phyloP scores from a whole-genome alignment of 805 yeast genomes.

The Priceomyces fermenticarens region DNA sequence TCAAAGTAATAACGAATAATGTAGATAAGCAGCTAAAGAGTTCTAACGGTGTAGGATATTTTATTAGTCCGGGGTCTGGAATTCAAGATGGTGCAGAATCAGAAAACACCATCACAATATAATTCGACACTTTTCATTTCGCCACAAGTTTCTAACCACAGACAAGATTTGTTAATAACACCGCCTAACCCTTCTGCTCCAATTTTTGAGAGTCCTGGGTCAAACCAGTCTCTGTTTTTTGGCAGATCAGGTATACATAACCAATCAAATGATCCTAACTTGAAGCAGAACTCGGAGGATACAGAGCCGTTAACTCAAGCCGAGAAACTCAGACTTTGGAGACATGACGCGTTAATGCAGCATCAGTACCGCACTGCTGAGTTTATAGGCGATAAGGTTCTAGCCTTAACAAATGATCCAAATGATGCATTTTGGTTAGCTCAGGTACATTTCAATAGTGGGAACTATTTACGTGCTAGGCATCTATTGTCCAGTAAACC shows the following conservation, averaged over 20 bases:
- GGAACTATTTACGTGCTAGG: constrained; percentile 76
- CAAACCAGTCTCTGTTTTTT: constrained; percentile 38
- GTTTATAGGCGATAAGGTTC: constrained; percentile 86
- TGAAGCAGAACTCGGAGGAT: constrained; percentile 4
- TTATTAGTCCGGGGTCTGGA: not conserved
- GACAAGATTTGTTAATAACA: constrained; percentile 41
- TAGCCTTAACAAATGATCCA: constrained; percentile 79
- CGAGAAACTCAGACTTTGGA: constrained; percentile 83
- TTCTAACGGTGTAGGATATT: too few relatives aligned
- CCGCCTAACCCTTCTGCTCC: constrained; percentile 48
- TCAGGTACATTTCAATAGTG: constrained; percentile 76
- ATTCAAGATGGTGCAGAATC: constrained; percentile 19
- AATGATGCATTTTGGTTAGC: constrained; percentile 97
- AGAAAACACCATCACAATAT: constrained; percentile 51
- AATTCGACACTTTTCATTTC: constrained; percentile 73
- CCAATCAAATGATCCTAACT: constrained; percentile 3
- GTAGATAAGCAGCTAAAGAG: too few relatives aligned
- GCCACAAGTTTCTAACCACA: constrained; percentile 51
- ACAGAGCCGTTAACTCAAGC: constrained; percentile 65
- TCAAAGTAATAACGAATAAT: too few relatives aligned
- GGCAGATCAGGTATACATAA: constrained; percentile 14
- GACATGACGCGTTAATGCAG: constrained; percentile 90
- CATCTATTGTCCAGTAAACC: constrained; percentile 57
- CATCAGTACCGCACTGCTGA: constrained; percentile 90
- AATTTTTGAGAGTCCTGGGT: constrained; percentile 42